Conservation (phyloP, 228 moss, liverwort and hornwort genomes). For the Sphagnum magellanicum region DNA sequence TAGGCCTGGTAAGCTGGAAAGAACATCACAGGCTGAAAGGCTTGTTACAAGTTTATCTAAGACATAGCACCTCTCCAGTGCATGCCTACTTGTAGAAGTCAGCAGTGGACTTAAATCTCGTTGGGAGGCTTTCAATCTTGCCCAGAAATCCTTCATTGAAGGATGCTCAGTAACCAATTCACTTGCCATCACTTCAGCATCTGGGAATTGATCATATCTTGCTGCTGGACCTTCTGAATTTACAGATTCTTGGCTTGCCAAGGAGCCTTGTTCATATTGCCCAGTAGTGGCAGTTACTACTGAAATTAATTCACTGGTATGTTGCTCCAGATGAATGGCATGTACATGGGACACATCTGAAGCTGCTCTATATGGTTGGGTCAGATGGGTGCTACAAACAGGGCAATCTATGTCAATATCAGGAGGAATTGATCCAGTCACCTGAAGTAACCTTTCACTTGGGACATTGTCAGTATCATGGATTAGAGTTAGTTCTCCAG, state of each 20-base stretch:
- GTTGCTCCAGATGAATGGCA: no score
- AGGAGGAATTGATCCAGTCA: no score
- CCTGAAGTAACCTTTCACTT: no score
- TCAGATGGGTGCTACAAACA: no score
- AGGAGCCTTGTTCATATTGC: no score
- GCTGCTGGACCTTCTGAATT: constrained; percentile 2
- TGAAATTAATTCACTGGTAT: no score
- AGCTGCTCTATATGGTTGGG: no score
- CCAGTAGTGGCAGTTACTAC: no score
- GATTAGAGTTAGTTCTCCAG: no score
- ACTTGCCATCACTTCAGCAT: constrained; percentile 7
- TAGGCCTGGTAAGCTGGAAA: constrained; percentile 28
- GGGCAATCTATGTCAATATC: no score
- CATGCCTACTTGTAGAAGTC: constrained; percentile 4
- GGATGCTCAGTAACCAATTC: background rate
- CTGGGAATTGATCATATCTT: constrained; percentile 12
- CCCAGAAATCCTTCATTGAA: constrained; percentile 21
- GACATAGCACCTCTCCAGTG: constrained; percentile 10
- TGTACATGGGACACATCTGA: no score
- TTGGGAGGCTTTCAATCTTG: constrained; percentile 10
- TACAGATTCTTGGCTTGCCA: constrained; percentile 5
- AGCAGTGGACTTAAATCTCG: background rate
- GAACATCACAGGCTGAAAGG: constrained; percentile 36
- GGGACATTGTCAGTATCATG: no score
- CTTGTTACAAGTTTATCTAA: constrained; percentile 23